Evolutionary conservation across 768 basidiomycete genomes (phyloP), one percentile per base, ranked within the genome.

Genomic region (Jaapia argillacea): DNA sequence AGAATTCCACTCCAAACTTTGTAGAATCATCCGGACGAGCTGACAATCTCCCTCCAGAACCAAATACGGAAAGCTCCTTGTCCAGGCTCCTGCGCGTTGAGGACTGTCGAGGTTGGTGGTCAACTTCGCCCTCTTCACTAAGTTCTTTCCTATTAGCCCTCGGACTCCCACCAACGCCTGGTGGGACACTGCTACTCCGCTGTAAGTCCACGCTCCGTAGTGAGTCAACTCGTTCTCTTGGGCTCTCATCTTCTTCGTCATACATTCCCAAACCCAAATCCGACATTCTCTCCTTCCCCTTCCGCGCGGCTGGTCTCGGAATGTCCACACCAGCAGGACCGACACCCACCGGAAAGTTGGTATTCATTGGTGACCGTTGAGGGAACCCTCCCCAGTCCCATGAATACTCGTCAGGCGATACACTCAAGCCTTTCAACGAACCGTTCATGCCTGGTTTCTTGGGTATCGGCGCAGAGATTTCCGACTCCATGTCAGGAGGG

Each of bases 321-420:
- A n/a, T n/a, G n/a, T n/a, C n/a, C n/a, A n/a, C n/a, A n/a, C n/a
- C n/a, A n/a, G 16, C 28, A 10, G 28, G 28, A 33, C 10, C 10
- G 10, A 33, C 28, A 33, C 10, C 16, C 28, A 10, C 37, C 12
- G 52, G 39, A 53, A 81, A 80, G 7, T 71, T 65, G 0, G 72
- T 49, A 42, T 72, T 72, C 51, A 78, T 61, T 1, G 84, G 83
- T 3, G 86, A 85, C 20, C 78, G 82, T 49, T 81, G 83, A 23
- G 89, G 92, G 54, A 93, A 87, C 16, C 74, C 79, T 22, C 89
- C 90, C 90, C 91, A 93, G 52, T 93, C 92, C 91, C 91, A 93
- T 4, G 85, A 85, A 53, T 91, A 91, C 55, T 87, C 83, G 44
- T 78, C 79, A 3, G 71, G 16, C 4, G 51, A 48, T 6, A 44